Conservation (phyloP, 2,329 filamentous ascomycete genomes). For the Tolypocladium capitatum region DNA sequence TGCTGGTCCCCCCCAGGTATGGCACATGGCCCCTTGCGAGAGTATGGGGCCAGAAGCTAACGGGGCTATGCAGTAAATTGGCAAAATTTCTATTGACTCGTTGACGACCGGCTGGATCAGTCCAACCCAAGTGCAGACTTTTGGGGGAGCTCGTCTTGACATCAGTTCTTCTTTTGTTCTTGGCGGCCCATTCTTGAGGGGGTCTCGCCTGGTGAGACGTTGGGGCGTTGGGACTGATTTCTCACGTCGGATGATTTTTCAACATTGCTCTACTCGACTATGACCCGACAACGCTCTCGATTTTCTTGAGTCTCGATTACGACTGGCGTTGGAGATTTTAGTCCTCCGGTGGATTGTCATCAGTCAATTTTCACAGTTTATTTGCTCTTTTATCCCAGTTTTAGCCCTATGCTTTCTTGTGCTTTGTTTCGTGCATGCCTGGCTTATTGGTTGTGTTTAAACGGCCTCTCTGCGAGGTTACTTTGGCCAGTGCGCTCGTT, state of each 20-base stretch:
- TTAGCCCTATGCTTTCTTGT: slow-evolving; percentile 13
- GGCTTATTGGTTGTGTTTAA: background rate
- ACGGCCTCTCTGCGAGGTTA: background rate
- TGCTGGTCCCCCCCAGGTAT: slow-evolving; percentile 26
- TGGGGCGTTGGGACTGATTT: slow-evolving; percentile 17
- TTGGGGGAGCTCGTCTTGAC: slow-evolving; percentile 7
- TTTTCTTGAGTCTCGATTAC: slow-evolving; percentile 21
- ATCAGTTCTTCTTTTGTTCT: slow-evolving; percentile 11
- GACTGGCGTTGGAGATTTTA: slow-evolving; percentile 29
- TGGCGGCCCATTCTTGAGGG: slow-evolving; percentile 7
- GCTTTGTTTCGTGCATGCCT: slow-evolving; percentile 7
- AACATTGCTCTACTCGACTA: slow-evolving; percentile 18
- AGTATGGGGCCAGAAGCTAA: background rate
- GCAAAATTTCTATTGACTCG: background rate
- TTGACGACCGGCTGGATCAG: slow-evolving; percentile 2
- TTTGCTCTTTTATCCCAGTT: slow-evolving; percentile 10
- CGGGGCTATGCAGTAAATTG: slow-evolving; percentile 5
- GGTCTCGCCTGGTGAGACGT: slow-evolving; percentile 11
- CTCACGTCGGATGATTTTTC: slow-evolving; percentile 9
- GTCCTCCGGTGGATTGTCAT: slow-evolving; percentile 22
- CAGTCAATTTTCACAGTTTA: slow-evolving; percentile 22
- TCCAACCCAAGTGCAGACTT: slow-evolving; percentile 3
- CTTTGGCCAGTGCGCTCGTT: background rate
- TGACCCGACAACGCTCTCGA: slow-evolving; percentile 13
- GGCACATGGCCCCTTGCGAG: background rate